Percentiles rank a stretch among this genome's conserved stretches.
These are phyloP conservation scores for Sporothrix schenckii DNA, from an alignment of 2,329 filamentous ascomycete genomes.

Conservation along the genomic window DNA sequence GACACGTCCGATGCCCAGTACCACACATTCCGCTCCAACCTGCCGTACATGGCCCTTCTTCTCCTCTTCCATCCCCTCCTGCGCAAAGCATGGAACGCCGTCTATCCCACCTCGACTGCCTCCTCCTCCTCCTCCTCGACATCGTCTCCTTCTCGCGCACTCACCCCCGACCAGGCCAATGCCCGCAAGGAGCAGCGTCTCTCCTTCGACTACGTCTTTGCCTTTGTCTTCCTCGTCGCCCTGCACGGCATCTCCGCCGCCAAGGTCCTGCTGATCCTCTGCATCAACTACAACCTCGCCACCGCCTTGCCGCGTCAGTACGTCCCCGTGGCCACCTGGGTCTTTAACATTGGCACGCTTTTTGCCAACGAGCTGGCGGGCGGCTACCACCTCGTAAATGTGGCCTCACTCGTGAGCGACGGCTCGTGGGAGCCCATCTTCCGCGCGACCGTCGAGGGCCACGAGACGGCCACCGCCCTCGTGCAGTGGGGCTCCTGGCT, in stretches of 20 bases:
- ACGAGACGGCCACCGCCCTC: constrained; percentile 45
- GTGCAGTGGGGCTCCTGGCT: constrained; percentile 69
- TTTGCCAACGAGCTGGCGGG: constrained; percentile 85
- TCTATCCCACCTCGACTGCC: constrained; percentile 45
- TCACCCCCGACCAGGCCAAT: constrained; percentile 52
- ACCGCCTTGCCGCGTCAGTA: constrained; percentile 70
- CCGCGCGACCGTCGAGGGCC: constrained; percentile 33
- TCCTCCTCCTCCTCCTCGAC: constrained; percentile 19
- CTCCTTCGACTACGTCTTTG: constrained; percentile 82
- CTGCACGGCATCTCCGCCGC: constrained; percentile 83
- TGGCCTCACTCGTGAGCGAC: constrained; percentile 56
- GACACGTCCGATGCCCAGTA: constrained; percentile 93
- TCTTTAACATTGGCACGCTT: constrained; percentile 81
- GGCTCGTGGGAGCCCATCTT: constrained; percentile 31
- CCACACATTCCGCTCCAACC: constrained; percentile 77
- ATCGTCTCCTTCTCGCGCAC: constrained; percentile 37
- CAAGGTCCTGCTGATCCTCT: constrained; percentile 81
- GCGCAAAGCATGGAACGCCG: constrained; percentile 69
- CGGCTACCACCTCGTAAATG: constrained; percentile 72
- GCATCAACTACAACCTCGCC: constrained; percentile 77
- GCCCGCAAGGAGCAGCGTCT: constrained; percentile 68
- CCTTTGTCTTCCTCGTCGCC: constrained; percentile 72
- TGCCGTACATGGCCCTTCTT: constrained; percentile 76
- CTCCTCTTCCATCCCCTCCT: constrained; percentile 78
- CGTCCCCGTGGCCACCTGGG: constrained; percentile 79